A percentile compares a stretch with the other conserved stretches of the same genome.
phyloP scores from a whole-genome alignment of 2,329 filamentous ascomycete species.

The Zasmidium cellare region DNA sequence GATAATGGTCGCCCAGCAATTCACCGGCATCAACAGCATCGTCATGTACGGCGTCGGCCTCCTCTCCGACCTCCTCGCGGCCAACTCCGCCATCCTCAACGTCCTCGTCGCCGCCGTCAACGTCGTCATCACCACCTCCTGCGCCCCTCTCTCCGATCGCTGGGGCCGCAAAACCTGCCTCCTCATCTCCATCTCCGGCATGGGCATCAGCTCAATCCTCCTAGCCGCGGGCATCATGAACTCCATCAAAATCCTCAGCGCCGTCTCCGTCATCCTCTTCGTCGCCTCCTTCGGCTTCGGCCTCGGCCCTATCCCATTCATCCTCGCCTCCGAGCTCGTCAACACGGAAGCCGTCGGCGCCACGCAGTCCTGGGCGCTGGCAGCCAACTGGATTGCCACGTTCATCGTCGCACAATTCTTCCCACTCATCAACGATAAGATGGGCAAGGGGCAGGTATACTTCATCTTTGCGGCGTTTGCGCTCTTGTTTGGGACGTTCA shows the following conservation, averaged over 20 bases:
- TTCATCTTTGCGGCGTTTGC: constrained; percentile 85
- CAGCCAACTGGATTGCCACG: constrained; percentile 84
- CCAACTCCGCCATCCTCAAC: constrained; percentile 79
- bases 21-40: constrained; percentile 91
- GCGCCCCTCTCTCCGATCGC: constrained; percentile 81
- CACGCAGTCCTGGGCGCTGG: constrained; percentile 83
- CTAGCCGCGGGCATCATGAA: constrained; percentile 79
- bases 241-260: constrained; percentile 72
- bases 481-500: constrained; percentile 67
- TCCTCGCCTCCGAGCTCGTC: constrained; percentile 87
- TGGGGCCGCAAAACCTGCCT: constrained; percentile 86
- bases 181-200: constrained; percentile 77
- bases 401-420: constrained; percentile 96
- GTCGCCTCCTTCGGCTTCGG: constrained; percentile 89
- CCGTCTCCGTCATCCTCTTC: constrained; percentile 78
- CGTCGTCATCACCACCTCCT: constrained; percentile 75
- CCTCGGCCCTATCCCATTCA: constrained; percentile 91
- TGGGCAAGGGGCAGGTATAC: constrained; percentile 84
- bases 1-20: constrained; percentile 89
- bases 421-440: constrained; percentile 74
- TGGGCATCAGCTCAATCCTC: constrained; percentile 74
- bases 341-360: constrained; percentile 87
- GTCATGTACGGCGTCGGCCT: constrained; percentile 98
- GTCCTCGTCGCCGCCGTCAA: constrained; percentile 87
- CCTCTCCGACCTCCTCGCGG: constrained; percentile 74